Base-by-base conservation (phyloP, 805 yeast genomes). In the Metschnikowia baotianmanensis region DNA sequence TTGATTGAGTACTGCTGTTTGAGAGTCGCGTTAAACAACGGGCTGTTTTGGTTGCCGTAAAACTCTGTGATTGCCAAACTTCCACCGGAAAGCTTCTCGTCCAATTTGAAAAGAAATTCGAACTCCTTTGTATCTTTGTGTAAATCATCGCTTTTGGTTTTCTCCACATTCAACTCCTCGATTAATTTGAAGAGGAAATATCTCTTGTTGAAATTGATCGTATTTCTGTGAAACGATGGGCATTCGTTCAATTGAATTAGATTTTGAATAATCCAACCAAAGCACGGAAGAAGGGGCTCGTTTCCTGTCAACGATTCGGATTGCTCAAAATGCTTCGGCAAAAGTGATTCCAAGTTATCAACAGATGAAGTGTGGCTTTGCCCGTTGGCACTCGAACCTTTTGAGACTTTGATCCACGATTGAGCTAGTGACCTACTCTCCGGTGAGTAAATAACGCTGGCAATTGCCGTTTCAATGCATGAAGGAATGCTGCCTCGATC, bases 221-320 rank as follows among this genome's bases (percentile, higher is more conserved):
- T 65, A 24, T 73, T 69, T 28, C 78, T 72, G 37, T 83, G 77
- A 78, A 80, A 85, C 53, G 84, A 86, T 15, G 96, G 95, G 37
- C 88, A 81, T 38, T 52, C 61, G 45, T 65, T 66, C 9, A 63
- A 52, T 55, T 86, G 96, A 40, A 89, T 58, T 47, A 91, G 65
- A 46, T 95, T 79, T 52, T 85, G 91, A 18, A 84, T 69, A 36
- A 88, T 70, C 98, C 98, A 91, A 9, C 97, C 97, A 44, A 88
- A 78, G 55, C 96, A 90, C 2, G 96, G 93, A 5, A 88, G 77
- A 36, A 86, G 64, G 0, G 81, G 72, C 39, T 72, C 70, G 43
- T 59, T 47, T 46, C 61, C 61, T 21, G 61, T 57, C 28, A 51
- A 55, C 33, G 69, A 57, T 34, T 65, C 71, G 2, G 50, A 35